Base-by-base conservation (phyloP, 208 protist genomes). In the Leishmania gerbilli region DNA sequence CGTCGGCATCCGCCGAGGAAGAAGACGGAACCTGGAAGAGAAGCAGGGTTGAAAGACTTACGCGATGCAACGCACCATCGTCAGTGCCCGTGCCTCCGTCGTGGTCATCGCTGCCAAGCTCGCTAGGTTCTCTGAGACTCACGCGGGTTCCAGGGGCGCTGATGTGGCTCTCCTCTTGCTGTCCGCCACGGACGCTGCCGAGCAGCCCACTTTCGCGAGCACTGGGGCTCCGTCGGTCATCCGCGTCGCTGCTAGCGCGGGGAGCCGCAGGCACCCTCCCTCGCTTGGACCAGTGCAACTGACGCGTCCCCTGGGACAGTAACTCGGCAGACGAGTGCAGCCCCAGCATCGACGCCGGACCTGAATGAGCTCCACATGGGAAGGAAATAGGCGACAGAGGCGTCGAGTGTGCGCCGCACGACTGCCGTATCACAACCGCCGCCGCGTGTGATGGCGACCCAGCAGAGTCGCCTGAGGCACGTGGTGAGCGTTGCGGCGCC, bases 201-300 rank as follows among this genome's bases (percentile, higher is more conserved):
- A 45, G 34, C 17, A 71, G 42, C 11, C 15, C 67, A 27, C 15
- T 27, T n/a, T 13, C 40, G 9, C 42, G 19, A 51, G 19, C 3
- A n/a, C 37, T 27, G 19, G 68, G 8, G 68, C 68, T 31, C n/a
- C 3, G 42, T 31, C 42, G 19, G 42, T 17, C 42, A 53, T 74
- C 42, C 24, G 45, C 37, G 24, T 34, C 42, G 68, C 37, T 9
- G 42, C 5, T 19, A 27, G 3, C 37, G 3, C 42, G 11, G 31
- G 21, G 7, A 21, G 13, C 71, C 13, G 13, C 71, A 42, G n/a
- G 71, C 9, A 13, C 71, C 42, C 49, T 53, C 47, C n/a, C 45
- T 27, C 31, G 49, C 71, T 24, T 60, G n/a, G 71, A 75, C 71
- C 71, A 75, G 71, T 42, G 42, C 49, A 24, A 34, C 71, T 53